phyloP scores from a whole-genome alignment of 768 basidiomycete species.

The Lactifluus volemus region DNA sequence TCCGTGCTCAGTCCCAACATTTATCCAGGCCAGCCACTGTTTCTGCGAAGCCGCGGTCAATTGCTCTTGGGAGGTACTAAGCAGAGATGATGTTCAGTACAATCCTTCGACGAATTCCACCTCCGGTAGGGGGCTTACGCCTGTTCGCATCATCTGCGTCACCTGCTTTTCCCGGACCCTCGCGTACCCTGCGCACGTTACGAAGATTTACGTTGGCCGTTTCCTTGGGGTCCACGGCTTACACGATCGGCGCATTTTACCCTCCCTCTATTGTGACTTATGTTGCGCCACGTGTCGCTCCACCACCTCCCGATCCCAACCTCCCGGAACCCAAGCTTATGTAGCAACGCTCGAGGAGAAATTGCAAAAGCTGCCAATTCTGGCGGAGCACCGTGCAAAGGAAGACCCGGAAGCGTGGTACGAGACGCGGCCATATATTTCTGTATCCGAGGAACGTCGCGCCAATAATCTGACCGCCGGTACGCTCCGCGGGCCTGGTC shows the following conservation, averaged over 20 bases:
- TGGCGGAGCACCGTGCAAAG: conserved; percentile 41
- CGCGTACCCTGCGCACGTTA: background rate
- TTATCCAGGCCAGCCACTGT: background rate
- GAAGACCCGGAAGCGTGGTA: conserved; percentile 59
- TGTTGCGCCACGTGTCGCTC: conserved; percentile 69
- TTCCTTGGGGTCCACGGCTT: conserved; percentile 25
- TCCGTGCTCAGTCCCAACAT: background rate
- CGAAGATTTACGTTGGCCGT: conserved; percentile 4
- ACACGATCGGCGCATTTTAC: conserved; percentile 54
- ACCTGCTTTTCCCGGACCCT: background rate
- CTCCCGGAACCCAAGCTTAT: conserved; percentile 52
- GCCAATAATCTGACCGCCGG: conserved; percentile 83
- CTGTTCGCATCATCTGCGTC: background rate
- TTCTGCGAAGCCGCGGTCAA: background rate
- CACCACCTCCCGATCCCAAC: conserved; percentile 54
- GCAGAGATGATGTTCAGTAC: background rate
- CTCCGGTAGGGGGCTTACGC: background rate
- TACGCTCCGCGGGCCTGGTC: conserved; percentile 79
- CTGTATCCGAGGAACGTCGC: conserved; percentile 60
- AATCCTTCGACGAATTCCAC: background rate
- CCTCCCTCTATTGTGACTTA: conserved; percentile 59
- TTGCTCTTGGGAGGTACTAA: background rate
- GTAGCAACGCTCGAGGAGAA: conserved; percentile 53
- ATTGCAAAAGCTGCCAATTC: conserved; percentile 56
- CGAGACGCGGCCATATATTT: conserved; percentile 64